These are phyloP conservation scores for Monosporascus ibericus DNA, from an alignment of 2,329 filamentous ascomycete genomes.

Conservation along the genomic window DNA sequence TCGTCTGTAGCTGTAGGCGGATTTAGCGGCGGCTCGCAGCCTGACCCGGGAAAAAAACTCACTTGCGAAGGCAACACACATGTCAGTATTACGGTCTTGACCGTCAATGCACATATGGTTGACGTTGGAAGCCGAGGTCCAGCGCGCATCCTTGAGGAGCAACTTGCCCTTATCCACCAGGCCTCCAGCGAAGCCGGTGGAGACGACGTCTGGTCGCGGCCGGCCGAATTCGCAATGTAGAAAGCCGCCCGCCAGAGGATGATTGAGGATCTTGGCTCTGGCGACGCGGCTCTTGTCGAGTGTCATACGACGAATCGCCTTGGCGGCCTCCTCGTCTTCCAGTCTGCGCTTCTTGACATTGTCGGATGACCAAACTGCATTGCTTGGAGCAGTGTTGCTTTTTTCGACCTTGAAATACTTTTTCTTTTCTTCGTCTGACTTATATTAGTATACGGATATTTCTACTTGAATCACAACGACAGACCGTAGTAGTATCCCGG, in stretches of 20 bases:
- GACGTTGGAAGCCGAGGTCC: conserved; percentile 26
- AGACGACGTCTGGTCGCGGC: conserved; percentile 18
- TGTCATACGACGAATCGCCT: conserved; percentile 19
- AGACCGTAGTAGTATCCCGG: conserved; percentile 52
- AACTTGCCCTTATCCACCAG: conserved; percentile 34
- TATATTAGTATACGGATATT: background rate
- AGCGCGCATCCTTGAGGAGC: conserved; percentile 24
- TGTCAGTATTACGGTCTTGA: conserved; percentile 31
- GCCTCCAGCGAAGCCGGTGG: conserved; percentile 33
- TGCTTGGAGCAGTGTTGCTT: conserved; percentile 43
- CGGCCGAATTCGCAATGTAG: conserved; percentile 29
- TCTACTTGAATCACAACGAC: background rate
- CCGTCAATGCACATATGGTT: conserved; percentile 34
- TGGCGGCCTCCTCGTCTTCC: conserved; percentile 32
- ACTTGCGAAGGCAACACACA: conserved; percentile 40
- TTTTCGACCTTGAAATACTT: conserved; percentile 65
- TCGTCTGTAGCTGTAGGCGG: conserved; percentile 28
- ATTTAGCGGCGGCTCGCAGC: conserved; percentile 6
- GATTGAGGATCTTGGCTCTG: conserved; percentile 25
- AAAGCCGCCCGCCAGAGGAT: conserved; percentile 27
- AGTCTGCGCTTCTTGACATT: conserved; percentile 51
- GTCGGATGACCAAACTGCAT: conserved; percentile 49
- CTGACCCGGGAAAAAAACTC: conserved; percentile 16
- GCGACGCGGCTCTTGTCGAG: conserved; percentile 32
- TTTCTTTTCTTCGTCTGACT: conserved; percentile 47